Evolutionary conservation across 345 rosid species (phyloP).

Genomic region (Heritiera littoralis): DNA sequence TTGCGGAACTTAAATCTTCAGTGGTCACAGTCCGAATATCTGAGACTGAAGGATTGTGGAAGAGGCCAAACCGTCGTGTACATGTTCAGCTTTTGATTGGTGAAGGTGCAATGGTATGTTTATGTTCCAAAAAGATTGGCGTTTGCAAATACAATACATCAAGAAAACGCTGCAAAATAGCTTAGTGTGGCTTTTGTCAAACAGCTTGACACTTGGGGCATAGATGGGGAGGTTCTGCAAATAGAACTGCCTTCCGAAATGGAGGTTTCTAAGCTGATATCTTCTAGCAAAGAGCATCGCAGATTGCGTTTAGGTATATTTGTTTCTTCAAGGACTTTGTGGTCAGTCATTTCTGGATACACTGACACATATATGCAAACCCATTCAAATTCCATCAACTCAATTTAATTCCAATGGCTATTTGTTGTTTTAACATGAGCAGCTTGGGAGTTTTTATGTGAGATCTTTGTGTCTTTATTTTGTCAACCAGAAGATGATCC

Average conservation of each 20-base stretch:
- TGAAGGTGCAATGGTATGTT: conserved; percentile 73
- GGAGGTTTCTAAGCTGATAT: conserved; percentile 47
- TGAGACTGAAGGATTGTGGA: conserved; percentile 73
- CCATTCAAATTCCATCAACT: not conserved
- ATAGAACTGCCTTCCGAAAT: conserved; percentile 58
- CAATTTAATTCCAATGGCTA: not conserved
- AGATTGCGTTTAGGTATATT: conserved; percentile 59
- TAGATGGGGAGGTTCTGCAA: conserved; percentile 74
- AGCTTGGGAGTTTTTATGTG: not conserved
- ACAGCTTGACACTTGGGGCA: conserved; percentile 83
- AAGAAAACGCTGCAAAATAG: not conserved
- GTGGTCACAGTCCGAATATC: conserved; percentile 61
- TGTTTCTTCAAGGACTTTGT: conserved; percentile 9
- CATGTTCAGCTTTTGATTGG: conserved; percentile 71
- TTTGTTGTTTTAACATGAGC: not conserved
- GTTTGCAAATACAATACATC: not conserved
- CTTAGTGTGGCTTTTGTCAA: conserved; percentile 19
- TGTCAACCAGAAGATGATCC: not conserved
- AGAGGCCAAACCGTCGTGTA: conserved; percentile 75
- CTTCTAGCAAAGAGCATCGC: conserved; percentile 50
- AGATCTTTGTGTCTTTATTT: not conserved
- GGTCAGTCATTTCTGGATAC: not conserved
- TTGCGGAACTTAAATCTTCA: conserved; percentile 61
- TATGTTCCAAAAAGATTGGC: conserved; percentile 3
- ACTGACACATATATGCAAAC: not conserved